phyloP scores from a whole-genome alignment of 2,329 filamentous ascomycete species.

The Scedosporium dehoogii region DNA sequence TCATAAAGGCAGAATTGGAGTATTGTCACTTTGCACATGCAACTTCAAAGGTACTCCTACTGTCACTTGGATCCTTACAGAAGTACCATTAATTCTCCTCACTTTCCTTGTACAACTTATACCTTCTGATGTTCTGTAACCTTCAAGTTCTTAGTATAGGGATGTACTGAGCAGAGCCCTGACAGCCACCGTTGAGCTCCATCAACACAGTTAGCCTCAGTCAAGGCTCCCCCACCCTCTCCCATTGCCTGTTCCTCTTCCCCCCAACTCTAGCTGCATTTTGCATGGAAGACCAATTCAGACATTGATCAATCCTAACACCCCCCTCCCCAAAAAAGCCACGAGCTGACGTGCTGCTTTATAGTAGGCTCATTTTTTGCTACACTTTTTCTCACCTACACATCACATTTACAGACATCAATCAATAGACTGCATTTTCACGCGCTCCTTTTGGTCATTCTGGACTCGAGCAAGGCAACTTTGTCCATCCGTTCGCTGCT shows the following conservation, averaged over 20 bases:
- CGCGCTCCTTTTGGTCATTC: neutral
- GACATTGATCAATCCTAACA: neutral
- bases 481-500: neutral
- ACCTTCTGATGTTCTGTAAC: no score
- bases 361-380: neutral
- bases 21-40: no score
- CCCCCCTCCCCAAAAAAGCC: neutral
- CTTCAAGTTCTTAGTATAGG: no score
- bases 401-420: slow-evolving; percentile 4
- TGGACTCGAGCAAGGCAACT: neutral
- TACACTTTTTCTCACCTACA: neutral
- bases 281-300: neutral
- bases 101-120: no score
- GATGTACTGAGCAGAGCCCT: no score
- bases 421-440: slow-evolving; percentile 1
- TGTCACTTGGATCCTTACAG: no score
- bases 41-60: no score
- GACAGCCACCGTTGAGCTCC: no score
- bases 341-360: neutral
- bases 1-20: no score
- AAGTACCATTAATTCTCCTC: no score
- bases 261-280: neutral
- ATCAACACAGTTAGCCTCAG: no score
- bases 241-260: neutral
- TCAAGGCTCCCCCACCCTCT: no score